A percentile compares a stretch with the other conserved stretches of the same genome.
Conservation (phyloP, 768 basidiomycete genomes). For the Ephemerocybe angulata region DNA sequence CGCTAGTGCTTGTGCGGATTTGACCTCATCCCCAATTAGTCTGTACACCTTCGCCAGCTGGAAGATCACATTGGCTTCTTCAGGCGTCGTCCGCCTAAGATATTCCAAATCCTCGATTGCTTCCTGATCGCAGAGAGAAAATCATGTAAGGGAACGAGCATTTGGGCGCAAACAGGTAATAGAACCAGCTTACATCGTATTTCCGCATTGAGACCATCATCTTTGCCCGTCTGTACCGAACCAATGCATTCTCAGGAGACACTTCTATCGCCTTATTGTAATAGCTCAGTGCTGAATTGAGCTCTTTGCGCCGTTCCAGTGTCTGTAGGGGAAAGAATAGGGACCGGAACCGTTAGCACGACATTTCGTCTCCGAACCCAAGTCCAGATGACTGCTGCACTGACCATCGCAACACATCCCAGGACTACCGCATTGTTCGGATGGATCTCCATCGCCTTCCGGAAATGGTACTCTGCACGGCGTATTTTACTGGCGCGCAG, state of each 20-base stretch:
- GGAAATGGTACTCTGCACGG: conserved; percentile 94
- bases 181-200: conserved; percentile 62
- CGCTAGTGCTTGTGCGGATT: conserved; percentile 82
- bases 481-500: conserved; percentile 90
- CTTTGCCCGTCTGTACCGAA: conserved; percentile 91
- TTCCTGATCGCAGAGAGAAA: conserved; percentile 42
- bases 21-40: conserved; percentile 69
- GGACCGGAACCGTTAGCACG: conserved; percentile 23
- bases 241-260: conserved; percentile 87
- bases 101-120: conserved; percentile 80
- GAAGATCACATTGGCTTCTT: conserved; percentile 96
- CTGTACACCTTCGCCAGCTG: conserved; percentile 92
- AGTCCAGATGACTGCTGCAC: conserved; percentile 33
- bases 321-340: conserved; percentile 50
- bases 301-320: conserved; percentile 80
- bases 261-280: conserved; percentile 59
- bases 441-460: conserved; percentile 88
- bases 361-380: conserved; percentile 19
- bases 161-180: conserved; percentile 10
- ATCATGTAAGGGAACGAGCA: conserved; percentile 1
- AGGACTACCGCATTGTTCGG: conserved; percentile 93
- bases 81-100: conserved; percentile 79
- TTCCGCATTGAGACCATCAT: conserved; percentile 81
- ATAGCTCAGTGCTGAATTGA: conserved; percentile 73
- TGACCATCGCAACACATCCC: conserved; percentile 93